phyloP scores from a whole-genome alignment of 345 rosid genomes.

The Melastoma malabathricum region DNA sequence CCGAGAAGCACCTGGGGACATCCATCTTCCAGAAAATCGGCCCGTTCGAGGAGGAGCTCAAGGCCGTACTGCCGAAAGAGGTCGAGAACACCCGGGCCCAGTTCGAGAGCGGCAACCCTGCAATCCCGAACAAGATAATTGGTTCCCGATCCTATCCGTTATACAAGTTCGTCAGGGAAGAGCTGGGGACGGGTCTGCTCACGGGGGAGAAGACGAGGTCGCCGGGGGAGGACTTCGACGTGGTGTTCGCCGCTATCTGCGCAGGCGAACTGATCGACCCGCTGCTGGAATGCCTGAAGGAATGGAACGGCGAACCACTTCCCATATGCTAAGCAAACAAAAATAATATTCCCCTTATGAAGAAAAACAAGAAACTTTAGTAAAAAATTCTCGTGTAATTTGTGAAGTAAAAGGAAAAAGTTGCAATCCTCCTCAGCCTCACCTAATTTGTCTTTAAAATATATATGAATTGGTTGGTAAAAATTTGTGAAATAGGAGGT shows the following conservation, averaged over 20 bases:
- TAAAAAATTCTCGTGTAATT: too few relatives aligned
- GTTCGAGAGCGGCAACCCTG: slow-evolving; percentile 34
- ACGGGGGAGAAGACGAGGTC: slow-evolving; percentile 50
- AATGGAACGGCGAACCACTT: slow-evolving; percentile 20
- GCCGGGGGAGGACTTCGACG: slow-evolving; percentile 67
- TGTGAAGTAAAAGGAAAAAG: too few relatives aligned
- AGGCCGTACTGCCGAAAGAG: slow-evolving; percentile 38
- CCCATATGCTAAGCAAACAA: slow-evolving; percentile 10
- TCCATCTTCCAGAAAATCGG: slow-evolving; percentile 60
- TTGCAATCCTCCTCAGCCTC: too few relatives aligned
- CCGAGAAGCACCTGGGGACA: slow-evolving; percentile 26
- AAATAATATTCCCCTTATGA: too few relatives aligned
- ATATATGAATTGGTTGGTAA: too few relatives aligned
- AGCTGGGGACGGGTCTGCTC: slow-evolving; percentile 32
- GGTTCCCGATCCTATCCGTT: slow-evolving; percentile 66
- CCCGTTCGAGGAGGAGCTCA: slow-evolving; percentile 52
- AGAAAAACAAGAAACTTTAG: too few relatives aligned
- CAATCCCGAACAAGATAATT: slow-evolving; percentile 41
- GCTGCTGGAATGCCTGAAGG: slow-evolving; percentile 16
- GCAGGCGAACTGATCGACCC: slow-evolving; percentile 18
- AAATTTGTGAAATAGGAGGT: too few relatives aligned
- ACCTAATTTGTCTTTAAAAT: too few relatives aligned
- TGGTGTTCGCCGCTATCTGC: slow-evolving; percentile 23
- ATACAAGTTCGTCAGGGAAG: slow-evolving; percentile 55
- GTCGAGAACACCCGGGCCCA: slow-evolving; percentile 37